These are phyloP conservation scores for Linderniella brevidens DNA, from an alignment of 257 asterid species.

Conservation along the genomic window DNA sequence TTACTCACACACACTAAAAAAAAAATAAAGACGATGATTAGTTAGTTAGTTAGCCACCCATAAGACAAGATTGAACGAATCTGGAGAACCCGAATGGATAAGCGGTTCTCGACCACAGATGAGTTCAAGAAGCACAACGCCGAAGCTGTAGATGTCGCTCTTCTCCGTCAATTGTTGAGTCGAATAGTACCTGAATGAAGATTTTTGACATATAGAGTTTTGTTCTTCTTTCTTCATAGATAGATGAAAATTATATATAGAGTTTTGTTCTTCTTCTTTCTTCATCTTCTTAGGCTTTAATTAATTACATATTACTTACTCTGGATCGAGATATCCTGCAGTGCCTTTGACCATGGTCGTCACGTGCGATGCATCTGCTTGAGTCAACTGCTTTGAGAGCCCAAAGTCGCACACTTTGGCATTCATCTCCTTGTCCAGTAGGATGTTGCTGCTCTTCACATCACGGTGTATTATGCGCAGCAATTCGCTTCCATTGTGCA, in stretches of 20 bases:
- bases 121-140: slow-evolving; percentile 88
- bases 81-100: slow-evolving; percentile 79
- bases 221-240: no score
- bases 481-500: slow-evolving; percentile 57
- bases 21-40: no score
- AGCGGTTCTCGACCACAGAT: slow-evolving; percentile 91
- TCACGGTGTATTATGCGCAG: slow-evolving; percentile 83
- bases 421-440: slow-evolving; percentile 71
- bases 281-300: no score
- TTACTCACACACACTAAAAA: no score
- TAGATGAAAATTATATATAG: neutral
- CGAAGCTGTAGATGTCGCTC: slow-evolving; percentile 84
- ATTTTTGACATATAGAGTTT: no score
- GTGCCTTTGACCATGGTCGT: slow-evolving; percentile 87
- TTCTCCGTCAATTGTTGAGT: slow-evolving; percentile 83
- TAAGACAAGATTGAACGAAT: slow-evolving; percentile 74
- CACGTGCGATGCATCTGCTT: slow-evolving; percentile 67
- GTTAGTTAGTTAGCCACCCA: slow-evolving; percentile 34
- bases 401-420: slow-evolving; percentile 90
- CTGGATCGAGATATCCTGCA: slow-evolving; percentile 97
- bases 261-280: no score
- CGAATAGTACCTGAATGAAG: slow-evolving; percentile 55
- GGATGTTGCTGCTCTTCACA: slow-evolving; percentile 85
- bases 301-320: slow-evolving; percentile 33
- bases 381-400: slow-evolving; percentile 69